phyloP scores from a whole-genome alignment of 2,329 filamentous ascomycete species.

The Aureobasidium subglaciale region DNA sequence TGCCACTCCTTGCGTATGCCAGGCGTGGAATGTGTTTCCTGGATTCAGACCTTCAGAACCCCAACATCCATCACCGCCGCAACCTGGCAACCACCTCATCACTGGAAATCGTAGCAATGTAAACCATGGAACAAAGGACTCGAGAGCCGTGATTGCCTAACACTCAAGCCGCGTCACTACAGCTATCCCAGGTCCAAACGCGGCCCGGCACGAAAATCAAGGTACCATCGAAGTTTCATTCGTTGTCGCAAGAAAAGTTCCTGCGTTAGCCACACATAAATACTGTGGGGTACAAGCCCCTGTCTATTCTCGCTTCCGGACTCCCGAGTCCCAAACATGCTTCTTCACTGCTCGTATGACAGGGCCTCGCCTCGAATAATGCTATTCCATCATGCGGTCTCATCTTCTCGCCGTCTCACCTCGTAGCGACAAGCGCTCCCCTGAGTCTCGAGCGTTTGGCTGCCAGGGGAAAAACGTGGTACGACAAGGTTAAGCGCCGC shows the following conservation, averaged over 20 bases:
- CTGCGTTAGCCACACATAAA: constrained; percentile 10
- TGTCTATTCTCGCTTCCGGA: constrained; percentile 8
- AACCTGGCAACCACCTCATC: constrained; percentile 9
- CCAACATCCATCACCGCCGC: constrained; percentile 3
- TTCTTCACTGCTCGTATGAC: constrained; percentile 2
- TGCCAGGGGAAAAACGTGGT: constrained; percentile 6
- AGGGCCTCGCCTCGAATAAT: neutral
- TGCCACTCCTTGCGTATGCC: constrained; percentile 4
- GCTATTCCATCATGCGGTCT: neutral
- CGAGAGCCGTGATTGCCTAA: constrained; percentile 4
- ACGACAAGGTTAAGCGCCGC: constrained; percentile 7
- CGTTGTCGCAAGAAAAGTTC: constrained; percentile 12
- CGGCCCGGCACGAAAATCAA: constrained; percentile 14
- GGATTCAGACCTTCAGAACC: neutral
- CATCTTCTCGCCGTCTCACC: neutral
- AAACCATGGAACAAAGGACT: constrained; percentile 12
- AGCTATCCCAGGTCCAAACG: neutral
- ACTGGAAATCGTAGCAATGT: constrained; percentile 5
- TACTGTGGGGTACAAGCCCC: constrained; percentile 12
- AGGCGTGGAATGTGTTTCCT: neutral
- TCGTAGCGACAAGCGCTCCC: constrained; percentile 5
- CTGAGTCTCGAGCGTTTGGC: neutral
- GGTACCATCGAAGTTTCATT: constrained; percentile 13
- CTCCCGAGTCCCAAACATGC: constrained; percentile 6
- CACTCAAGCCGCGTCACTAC: neutral